Conservation (phyloP, 345 rosid genomes). For the Lenwebbia sp. region DNA sequence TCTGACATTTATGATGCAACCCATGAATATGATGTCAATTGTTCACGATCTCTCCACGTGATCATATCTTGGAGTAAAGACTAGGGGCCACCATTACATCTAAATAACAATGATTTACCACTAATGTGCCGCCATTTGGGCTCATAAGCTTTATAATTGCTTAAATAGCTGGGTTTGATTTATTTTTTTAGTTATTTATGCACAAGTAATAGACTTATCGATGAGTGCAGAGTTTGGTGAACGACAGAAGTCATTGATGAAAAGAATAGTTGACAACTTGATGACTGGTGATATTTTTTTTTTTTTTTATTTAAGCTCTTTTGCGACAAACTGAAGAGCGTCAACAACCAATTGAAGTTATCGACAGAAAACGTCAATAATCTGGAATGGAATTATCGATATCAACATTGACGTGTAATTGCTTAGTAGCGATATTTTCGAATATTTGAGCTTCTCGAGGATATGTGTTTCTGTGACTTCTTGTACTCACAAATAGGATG, state of each 20-base stretch:
- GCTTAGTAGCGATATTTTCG: not conserved
- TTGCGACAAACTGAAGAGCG: not conserved
- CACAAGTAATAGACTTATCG: not conserved
- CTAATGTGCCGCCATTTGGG: not conserved
- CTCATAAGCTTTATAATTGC: not conserved
- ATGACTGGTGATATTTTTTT: not conserved
- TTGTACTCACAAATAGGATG: not conserved
- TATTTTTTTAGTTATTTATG: not conserved
- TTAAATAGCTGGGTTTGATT: not conserved
- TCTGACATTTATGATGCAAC: not conserved
- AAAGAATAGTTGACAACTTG: not conserved
- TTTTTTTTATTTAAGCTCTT: not conserved
- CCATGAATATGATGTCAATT: not conserved
- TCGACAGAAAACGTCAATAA: not conserved
- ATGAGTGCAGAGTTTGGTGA: not conserved
- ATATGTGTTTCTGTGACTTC: not conserved
- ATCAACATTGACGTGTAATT: not conserved
- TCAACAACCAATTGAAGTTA: not conserved
- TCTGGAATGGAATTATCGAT: not conserved
- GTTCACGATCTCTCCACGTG: not conserved
- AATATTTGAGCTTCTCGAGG: not conserved
- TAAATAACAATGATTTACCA: not conserved
- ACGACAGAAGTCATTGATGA: not conserved
- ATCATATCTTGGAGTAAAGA: not conserved
- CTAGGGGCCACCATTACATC: not conserved